phyloP scores from a whole-genome alignment of 2,329 filamentous ascomycete genomes.

The Trichoderma guizhouense region DNA sequence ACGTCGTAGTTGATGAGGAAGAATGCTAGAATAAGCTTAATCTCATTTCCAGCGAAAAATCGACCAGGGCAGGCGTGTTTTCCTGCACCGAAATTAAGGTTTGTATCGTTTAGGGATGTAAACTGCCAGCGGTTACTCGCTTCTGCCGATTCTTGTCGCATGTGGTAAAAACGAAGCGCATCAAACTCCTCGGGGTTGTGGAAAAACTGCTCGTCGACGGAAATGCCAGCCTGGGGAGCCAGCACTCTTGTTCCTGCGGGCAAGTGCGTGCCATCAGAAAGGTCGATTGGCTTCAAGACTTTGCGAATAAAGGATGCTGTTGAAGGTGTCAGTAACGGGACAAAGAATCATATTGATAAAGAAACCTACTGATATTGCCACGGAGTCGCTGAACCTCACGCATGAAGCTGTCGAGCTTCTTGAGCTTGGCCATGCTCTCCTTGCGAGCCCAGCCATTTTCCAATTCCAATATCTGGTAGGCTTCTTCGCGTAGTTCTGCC shows the following conservation, averaged over 20 bases:
- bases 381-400: constrained; percentile 40
- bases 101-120: constrained; percentile 40
- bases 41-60: constrained; percentile 48
- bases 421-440: constrained; percentile 42
- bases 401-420: constrained; percentile 49
- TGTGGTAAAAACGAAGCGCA: constrained; percentile 47
- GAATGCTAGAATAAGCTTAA: constrained; percentile 49
- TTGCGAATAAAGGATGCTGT: constrained; percentile 45
- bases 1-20: constrained; percentile 48
- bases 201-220: constrained; percentile 40
- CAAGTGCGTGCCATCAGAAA: constrained; percentile 44
- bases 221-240: constrained; percentile 40
- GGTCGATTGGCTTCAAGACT: constrained; percentile 43
- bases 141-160: constrained; percentile 38
- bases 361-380: constrained; percentile 41
- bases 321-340: constrained; percentile 19
- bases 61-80: constrained; percentile 48
- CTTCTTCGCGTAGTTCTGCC: constrained; percentile 48
- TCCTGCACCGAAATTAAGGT: constrained; percentile 47
- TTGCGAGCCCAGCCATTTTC: constrained; percentile 42
- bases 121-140: constrained; percentile 43
- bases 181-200: constrained; percentile 44
- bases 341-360: neutral
- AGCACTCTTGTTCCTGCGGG: constrained; percentile 43
- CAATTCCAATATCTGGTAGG: constrained; percentile 38